A percentile compares a stretch with the other conserved stretches of the same genome.
Conservation (phyloP, 1,284 basidiomycete genomes). For the Calocybe gambosa region DNA sequence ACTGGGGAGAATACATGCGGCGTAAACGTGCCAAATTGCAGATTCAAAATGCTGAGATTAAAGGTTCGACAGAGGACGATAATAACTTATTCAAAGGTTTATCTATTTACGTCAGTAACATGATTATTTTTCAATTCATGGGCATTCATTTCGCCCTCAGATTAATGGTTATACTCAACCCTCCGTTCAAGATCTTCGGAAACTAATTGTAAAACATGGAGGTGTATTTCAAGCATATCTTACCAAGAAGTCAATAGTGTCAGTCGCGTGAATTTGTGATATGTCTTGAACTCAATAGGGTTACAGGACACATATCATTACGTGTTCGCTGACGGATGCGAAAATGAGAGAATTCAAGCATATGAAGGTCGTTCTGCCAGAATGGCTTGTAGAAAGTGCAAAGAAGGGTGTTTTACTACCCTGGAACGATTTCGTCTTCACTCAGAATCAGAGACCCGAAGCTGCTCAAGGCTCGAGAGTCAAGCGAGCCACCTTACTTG, state of each 20-base stretch:
- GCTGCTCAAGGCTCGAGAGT: constrained; percentile 40
- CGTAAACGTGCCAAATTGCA: constrained; percentile 89
- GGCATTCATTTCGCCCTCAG: constrained; percentile 30
- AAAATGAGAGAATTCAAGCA: constrained; percentile 85
- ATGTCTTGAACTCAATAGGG: neutral
- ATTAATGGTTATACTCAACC: constrained; percentile 90
- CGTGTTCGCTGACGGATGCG: constrained; percentile 82
- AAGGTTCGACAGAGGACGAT: constrained; percentile 18
- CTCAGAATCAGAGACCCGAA: constrained; percentile 40
- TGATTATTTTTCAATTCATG: neutral
- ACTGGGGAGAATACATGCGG: constrained; percentile 82
- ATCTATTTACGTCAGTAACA: constrained; percentile 67
- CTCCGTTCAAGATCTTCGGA: constrained; percentile 79
- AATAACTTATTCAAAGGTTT: constrained; percentile 61
- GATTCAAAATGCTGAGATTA: constrained; percentile 71
- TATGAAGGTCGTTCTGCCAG: constrained; percentile 84
- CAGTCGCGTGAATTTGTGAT: constrained; percentile 22
- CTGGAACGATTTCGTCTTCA: constrained; percentile 67
- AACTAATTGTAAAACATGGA: constrained; percentile 79
- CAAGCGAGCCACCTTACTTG: constrained; percentile 24
- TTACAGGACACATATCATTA: constrained; percentile 83
- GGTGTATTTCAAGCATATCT: constrained; percentile 83
- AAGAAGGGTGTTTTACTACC: constrained; percentile 62
- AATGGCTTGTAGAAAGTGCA: constrained; percentile 82
- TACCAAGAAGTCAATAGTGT: constrained; percentile 73